These are phyloP conservation scores for Penicillium fimorum DNA, from an alignment of 495 filamentous ascomycete species.

Conservation along the genomic window DNA sequence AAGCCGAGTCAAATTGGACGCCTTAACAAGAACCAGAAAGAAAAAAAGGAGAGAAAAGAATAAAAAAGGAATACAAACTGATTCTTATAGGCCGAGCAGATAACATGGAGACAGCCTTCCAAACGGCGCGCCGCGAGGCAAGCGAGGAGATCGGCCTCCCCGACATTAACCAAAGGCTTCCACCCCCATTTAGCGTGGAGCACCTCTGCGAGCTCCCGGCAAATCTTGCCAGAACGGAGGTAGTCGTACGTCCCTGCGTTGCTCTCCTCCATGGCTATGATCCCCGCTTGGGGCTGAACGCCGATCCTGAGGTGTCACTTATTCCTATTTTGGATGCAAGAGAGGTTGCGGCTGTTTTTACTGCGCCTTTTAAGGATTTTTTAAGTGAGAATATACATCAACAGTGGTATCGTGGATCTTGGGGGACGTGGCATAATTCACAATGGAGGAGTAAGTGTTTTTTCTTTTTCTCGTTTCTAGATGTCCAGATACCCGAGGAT, in stretches of 20 bases:
- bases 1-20: not conserved
- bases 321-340: conserved; percentile 77
- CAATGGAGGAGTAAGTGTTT: conserved; percentile 55
- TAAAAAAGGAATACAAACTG: not conserved
- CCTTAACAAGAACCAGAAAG: not conserved
- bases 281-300: conserved; percentile 32
- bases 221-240: conserved; percentile 74
- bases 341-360: conserved; percentile 90
- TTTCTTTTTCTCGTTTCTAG: not conserved
- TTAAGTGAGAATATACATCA: conserved; percentile 45
- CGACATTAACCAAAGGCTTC: conserved; percentile 58
- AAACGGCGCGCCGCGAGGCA: conserved; percentile 84
- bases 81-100: conserved; percentile 48
- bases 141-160: conserved; percentile 89
- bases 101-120: conserved; percentile 53
- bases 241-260: conserved; percentile 82
- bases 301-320: conserved; percentile 64
- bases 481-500: no score
- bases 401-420: conserved; percentile 1
- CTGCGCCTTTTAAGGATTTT: conserved; percentile 76
- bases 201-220: conserved; percentile 80
- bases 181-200: conserved; percentile 72
- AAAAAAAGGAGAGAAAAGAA: not conserved
- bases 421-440: conserved; percentile 58
- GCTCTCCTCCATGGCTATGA: conserved; percentile 70